Evolutionary conservation across 495 filamentous ascomycete species (phyloP).

Genomic region (Tuber aestivum): DNA sequence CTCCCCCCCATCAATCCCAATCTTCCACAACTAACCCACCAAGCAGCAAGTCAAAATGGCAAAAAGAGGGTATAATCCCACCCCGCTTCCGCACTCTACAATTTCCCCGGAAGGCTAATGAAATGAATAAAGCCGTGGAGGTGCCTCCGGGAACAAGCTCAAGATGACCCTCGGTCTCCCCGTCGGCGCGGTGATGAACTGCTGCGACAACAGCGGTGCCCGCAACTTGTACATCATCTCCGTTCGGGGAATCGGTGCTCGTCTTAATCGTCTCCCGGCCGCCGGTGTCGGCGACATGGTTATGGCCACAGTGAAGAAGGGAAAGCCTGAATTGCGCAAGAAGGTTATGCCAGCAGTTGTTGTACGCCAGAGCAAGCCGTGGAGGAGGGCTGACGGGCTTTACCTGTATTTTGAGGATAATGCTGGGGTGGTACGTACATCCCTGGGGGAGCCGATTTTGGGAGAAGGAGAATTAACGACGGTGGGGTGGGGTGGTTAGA

Average conservation of each 20-base stretch:
- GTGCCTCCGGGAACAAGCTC: slow-evolving; percentile 97
- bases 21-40: not conserved
- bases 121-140: slow-evolving; percentile 52
- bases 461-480: slow-evolving; percentile 8
- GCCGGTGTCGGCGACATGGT: slow-evolving; percentile 99
- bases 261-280: slow-evolving; percentile 95
- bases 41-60: not conserved
- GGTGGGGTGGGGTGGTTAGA: slow-evolving; percentile 51
- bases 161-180: slow-evolving; percentile 99
- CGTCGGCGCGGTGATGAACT: slow-evolving; percentile 93
- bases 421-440: slow-evolving; percentile 81
- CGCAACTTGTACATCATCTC: slow-evolving; percentile 99
- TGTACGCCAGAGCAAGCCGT: slow-evolving; percentile 97
- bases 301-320: slow-evolving; percentile 99
- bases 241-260: slow-evolving; percentile 97
- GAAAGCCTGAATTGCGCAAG: slow-evolving; percentile 98
- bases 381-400: slow-evolving; percentile 93
- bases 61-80: not conserved
- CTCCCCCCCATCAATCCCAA: not conserved
- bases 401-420: slow-evolving; percentile 99
- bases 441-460: not conserved
- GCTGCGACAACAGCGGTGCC: slow-evolving; percentile 96
- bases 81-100: not conserved
- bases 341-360: slow-evolving; percentile 99
- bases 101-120: not conserved